Base-by-base conservation (phyloP, 495 filamentous ascomycete species). In the Clavariopsis aquatica region DNA sequence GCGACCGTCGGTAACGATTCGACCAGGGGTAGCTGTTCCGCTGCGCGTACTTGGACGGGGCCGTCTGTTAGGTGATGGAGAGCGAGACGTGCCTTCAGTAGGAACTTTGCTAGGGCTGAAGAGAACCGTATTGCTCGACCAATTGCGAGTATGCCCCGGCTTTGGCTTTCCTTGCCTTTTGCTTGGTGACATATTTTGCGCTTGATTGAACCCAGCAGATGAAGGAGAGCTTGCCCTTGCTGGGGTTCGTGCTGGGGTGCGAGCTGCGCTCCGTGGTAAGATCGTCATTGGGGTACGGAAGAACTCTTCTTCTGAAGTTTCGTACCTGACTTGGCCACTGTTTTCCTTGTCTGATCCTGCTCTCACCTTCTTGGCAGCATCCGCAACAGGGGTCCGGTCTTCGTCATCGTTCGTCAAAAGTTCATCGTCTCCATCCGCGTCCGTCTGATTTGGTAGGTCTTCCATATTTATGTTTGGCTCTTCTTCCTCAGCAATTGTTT, bases 371-470 rank as follows among this genome's bases (percentile, higher is more conserved):
- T 72, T 72, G 23, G 70, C 71, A 13, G 28, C 51, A 4, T 20
- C 45, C 17, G 77, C 75, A 10, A 59, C 53, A 28, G 74, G 74
- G 57, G 57, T 19, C 52, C 55, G 10, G 49, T 74, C 65, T 36
- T 87, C 84, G 45, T 87, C 84, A 27, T 89, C 87, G 43, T 89
- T 88, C 0, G 89, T 92, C n/a, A 91, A 82, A n/a, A 91, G 80
- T 74, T 96, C 92, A 66, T 96, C 91, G 67, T 96, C 92, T 2
- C 89, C 92, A 75, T 96, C 91, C 34, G 83, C 91, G 67, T 91
- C 91, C 1, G 87, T 90, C 65, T 89, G 80, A 45, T 79, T 80
- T 0, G 80, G 82, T 13, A 77, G 64, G 52, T 80, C 78, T 15
- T 80, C 73, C 38, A 65, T 71, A 63, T 54, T 73, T 52, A 65